Evolutionary conservation across 1,284 basidiomycete genomes (phyloP).

Genomic region (Amylostereum areolatum): DNA sequence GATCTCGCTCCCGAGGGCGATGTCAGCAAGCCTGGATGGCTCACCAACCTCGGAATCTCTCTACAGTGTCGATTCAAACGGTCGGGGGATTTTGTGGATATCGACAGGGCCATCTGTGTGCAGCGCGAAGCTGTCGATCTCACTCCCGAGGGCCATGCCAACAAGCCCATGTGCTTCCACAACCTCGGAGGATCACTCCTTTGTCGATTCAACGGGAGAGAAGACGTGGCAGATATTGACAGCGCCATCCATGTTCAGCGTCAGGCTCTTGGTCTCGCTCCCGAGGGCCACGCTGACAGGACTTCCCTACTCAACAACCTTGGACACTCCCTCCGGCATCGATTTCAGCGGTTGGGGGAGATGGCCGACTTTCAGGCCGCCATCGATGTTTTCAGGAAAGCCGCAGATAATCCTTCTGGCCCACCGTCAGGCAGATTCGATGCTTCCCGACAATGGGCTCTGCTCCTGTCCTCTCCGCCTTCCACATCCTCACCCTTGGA

Average conservation of each 20-base stretch:
- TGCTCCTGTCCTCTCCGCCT: no score
- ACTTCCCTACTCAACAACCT: not conserved
- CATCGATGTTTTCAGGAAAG: not conserved
- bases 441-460: no score
- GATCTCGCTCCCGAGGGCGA: not conserved
- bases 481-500: no score
- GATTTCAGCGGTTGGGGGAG: not conserved
- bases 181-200: not conserved
- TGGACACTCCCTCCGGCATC: not conserved
- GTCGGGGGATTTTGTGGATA: not conserved
- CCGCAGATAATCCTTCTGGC: not conserved
- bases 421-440: no score
- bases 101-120: not conserved
- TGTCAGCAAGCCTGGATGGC: not conserved
- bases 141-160: not conserved
- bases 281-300: not conserved
- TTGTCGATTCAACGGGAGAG: not conserved
- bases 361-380: not conserved
- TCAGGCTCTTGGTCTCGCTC: not conserved
- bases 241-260: not conserved
- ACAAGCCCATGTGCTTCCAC: not conserved
- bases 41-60: not conserved
- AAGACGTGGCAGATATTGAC: no score
- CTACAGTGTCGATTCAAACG: not conserved
- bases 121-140: not conserved